Percentiles rank a stretch among this genome's conserved stretches.
phyloP scores from a whole-genome alignment of 148 eudicot species.

The Vaccinium vitisidaea region DNA sequence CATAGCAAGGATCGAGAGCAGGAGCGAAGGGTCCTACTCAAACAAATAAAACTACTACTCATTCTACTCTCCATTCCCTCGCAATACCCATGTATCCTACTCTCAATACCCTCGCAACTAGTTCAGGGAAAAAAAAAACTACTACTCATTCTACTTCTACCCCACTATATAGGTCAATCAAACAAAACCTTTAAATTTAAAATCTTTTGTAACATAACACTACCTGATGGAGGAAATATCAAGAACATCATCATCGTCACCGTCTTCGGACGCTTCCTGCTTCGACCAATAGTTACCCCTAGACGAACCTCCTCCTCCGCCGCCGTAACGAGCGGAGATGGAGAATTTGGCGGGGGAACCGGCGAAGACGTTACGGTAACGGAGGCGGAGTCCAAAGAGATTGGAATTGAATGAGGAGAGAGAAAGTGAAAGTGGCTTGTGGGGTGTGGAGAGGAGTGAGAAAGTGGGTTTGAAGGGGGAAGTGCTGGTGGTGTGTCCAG shows the following conservation, averaged over 20 bases:
- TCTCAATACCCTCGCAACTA: not conserved
- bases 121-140: not conserved
- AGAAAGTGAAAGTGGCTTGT: conserved; percentile 12
- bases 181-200: not conserved
- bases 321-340: conserved; percentile 46
- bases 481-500: conserved; percentile 23
- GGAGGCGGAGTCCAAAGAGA: conserved; percentile 33
- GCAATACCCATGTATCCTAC: not conserved
- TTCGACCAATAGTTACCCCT: conserved; percentile 16
- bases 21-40: not conserved
- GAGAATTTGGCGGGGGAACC: conserved; percentile 19
- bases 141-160: not conserved
- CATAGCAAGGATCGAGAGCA: not conserved
- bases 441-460: conserved; percentile 24
- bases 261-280: conserved; percentile 25
- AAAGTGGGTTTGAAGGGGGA: conserved; percentile 29
- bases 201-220: not conserved
- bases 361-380: conserved; percentile 4
- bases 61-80: too few species aligned
- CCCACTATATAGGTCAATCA: not conserved
- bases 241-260: conserved; percentile 37
- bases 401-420: conserved; percentile 19
- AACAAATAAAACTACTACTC: too few species aligned
- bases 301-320: conserved; percentile 21
- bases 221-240: conserved; percentile 54